These are phyloP conservation scores for Mytilinidion resinicola DNA, from an alignment of 495 filamentous ascomycete genomes.

Conservation along the genomic window DNA sequence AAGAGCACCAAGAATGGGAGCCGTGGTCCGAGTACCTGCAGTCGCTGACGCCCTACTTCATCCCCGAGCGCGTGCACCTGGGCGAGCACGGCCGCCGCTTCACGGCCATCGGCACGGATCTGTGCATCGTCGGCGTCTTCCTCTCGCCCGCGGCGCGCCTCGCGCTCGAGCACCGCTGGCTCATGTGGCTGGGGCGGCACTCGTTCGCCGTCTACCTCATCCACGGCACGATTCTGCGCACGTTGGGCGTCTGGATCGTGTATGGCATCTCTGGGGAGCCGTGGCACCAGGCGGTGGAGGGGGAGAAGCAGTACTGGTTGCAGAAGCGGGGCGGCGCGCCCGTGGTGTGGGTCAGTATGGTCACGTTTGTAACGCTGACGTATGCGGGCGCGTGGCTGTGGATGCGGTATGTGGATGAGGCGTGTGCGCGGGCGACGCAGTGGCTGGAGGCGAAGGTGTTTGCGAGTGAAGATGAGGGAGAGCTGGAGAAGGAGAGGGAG, in stretches of 20 bases:
- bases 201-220: constrained; percentile 64
- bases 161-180: constrained; percentile 48
- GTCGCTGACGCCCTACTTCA: constrained; percentile 44
- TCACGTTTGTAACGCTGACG: constrained; percentile 41
- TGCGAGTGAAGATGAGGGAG: constrained; percentile 44
- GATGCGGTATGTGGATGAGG: constrained; percentile 60
- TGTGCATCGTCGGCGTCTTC: constrained; percentile 52
- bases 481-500: constrained; percentile 9
- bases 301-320: constrained; percentile 29
- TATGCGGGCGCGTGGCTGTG: constrained; percentile 55
- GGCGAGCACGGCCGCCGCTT: constrained; percentile 46
- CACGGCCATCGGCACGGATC: constrained; percentile 53
- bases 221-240: constrained; percentile 58
- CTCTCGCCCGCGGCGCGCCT: constrained; percentile 52
- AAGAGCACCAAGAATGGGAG: constrained; percentile 51
- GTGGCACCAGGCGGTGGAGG: constrained; percentile 42
- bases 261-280: constrained; percentile 53
- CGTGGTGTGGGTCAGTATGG: neutral
- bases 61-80: constrained; percentile 43
- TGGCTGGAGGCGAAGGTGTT: constrained; percentile 51
- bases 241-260: constrained; percentile 58
- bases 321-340: neutral
- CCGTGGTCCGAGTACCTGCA: constrained; percentile 52
- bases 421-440: constrained; percentile 56
- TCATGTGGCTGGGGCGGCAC: constrained; percentile 63